Percentiles rank a stretch among this genome's conserved stretches.
phyloP scores from a whole-genome alignment of 495 filamentous ascomycete species.

The Barbatosphaeria neglecta region DNA sequence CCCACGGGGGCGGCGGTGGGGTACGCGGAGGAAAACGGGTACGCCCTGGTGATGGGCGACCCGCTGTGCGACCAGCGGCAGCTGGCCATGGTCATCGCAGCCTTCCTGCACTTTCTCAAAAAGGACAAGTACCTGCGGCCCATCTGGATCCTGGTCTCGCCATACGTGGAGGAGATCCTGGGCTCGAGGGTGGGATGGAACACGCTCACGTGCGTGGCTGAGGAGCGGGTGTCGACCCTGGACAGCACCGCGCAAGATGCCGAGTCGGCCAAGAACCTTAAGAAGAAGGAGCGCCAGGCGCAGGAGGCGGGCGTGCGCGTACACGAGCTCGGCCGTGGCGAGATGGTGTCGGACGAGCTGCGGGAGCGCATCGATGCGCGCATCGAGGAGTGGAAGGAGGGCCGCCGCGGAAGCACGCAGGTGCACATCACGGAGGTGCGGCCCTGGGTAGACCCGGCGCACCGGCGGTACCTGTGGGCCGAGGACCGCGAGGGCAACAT shows the following conservation, averaged over 20 bases:
- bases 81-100: constrained; percentile 54
- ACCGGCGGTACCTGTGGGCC: constrained; percentile 75
- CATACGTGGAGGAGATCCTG: constrained; percentile 58
- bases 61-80: constrained; percentile 66
- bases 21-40: constrained; percentile 60
- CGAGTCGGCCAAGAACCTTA: constrained; percentile 54
- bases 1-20: constrained; percentile 67
- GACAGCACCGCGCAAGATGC: constrained; percentile 16
- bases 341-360: constrained; percentile 49
- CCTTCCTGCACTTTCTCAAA: constrained; percentile 62
- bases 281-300: constrained; percentile 52
- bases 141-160: constrained; percentile 67
- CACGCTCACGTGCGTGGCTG: constrained; percentile 69
- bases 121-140: constrained; percentile 60
- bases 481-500: constrained; percentile 54
- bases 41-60: constrained; percentile 69
- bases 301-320: constrained; percentile 70
- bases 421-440: constrained; percentile 76
- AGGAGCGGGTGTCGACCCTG: constrained; percentile 55
- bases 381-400: constrained; percentile 64
- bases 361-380: constrained; percentile 54
- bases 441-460: constrained; percentile 65
- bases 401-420: constrained; percentile 63
- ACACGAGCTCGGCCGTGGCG: constrained; percentile 48
- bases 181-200: constrained; percentile 70